phyloP scores from a whole-genome alignment of 352 stramenopile species.

The Aphanomyces invadans region DNA sequence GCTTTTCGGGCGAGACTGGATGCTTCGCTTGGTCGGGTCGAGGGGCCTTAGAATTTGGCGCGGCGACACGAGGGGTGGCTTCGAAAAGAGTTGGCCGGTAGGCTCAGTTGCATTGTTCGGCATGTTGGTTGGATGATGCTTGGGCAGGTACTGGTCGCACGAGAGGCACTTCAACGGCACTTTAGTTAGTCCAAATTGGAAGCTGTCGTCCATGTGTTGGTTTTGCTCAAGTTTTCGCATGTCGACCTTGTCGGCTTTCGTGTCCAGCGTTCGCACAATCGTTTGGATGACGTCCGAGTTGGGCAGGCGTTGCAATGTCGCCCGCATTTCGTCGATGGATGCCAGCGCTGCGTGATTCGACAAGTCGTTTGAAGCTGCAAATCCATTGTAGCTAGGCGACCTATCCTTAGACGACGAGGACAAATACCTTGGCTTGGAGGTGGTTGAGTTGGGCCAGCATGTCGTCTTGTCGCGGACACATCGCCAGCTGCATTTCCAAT shows the following conservation, averaged over 20 bases:
- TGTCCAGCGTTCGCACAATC: background rate
- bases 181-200: background rate
- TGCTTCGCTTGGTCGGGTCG: background rate
- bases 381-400: background rate
- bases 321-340: background rate
- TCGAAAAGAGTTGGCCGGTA: background rate
- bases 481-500: constrained; percentile 4
- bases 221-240: background rate
- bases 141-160: constrained; percentile 12
- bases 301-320: background rate
- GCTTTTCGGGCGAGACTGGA: background rate
- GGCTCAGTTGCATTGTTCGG: background rate
- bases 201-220: background rate
- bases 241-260: constrained; percentile 12
- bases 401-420: background rate
- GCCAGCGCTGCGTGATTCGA: background rate
- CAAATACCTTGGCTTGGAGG: constrained; percentile 2
- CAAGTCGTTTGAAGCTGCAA: constrained; percentile 1
- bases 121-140: background rate
- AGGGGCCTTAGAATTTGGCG: background rate
- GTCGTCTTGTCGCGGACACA: constrained; percentile 8
- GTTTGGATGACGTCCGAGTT: background rate
- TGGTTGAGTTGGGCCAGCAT: background rate
- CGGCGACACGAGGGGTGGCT: background rate
- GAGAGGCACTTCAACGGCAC: constrained; percentile 12